A percentile compares a stretch with the other conserved stretches of the same genome.
phyloP scores from a whole-genome alignment of 345 rosid genomes.

The Microthlaspi erraticum region DNA sequence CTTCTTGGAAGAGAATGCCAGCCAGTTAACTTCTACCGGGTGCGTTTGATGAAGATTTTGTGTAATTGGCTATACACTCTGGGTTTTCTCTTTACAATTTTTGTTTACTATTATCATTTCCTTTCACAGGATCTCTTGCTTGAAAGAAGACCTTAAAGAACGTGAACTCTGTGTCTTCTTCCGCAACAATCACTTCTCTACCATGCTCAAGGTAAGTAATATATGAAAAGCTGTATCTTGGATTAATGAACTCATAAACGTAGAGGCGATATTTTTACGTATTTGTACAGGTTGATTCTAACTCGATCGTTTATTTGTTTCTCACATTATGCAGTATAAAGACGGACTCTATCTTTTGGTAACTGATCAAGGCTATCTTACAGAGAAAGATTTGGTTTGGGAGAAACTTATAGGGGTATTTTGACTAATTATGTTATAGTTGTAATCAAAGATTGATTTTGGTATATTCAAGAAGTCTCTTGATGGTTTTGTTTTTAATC shows the following conservation, averaged over 20 bases:
- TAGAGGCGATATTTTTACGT: neutral
- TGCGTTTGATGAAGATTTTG: constrained; percentile 46
- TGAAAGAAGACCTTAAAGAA: constrained; percentile 73
- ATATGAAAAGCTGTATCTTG: constrained; percentile 20
- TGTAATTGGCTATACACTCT: constrained; percentile 4
- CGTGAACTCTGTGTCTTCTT: constrained; percentile 85
- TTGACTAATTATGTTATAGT: neutral
- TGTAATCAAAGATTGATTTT: neutral
- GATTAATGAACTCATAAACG: no score
- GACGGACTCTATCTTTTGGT: constrained; percentile 82
- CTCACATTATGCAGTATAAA: constrained; percentile 56
- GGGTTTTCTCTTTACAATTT: neutral
- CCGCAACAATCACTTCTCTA: constrained; percentile 92
- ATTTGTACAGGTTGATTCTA: constrained; percentile 1
- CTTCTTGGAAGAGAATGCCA: constrained; percentile 69
- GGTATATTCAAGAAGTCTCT: constrained; percentile 7
- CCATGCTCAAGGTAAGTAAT: constrained; percentile 87
- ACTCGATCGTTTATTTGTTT: constrained; percentile 5
- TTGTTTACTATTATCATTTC: neutral
- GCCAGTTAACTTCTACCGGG: constrained; percentile 81
- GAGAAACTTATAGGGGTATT: constrained; percentile 79
- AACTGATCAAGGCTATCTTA: constrained; percentile 84
- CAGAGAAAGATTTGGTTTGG: constrained; percentile 87
- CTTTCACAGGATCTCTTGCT: constrained; percentile 66
- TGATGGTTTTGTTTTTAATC: constrained; percentile 7